Evolutionary conservation across 306 rosid genomes (phyloP), one percentile per base, ranked within the genome.

Genomic region (peach (Prunus persica)): DNA sequence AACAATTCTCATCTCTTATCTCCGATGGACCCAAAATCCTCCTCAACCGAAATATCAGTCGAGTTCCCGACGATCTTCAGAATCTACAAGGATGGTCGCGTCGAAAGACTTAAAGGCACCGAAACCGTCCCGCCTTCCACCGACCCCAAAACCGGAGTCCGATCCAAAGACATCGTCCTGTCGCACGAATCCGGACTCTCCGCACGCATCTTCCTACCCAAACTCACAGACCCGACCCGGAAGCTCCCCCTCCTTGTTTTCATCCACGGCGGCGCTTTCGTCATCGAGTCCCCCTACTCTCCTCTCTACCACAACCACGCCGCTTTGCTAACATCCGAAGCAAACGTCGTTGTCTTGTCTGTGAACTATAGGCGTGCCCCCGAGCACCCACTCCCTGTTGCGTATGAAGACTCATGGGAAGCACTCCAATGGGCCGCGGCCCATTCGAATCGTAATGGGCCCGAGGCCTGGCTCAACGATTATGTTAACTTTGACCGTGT

Each of bases 241-340:
- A 74, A 82, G 4, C 86, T 86, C 34, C 83, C 85, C 4, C 52
- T 82, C 30, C 75, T 82, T 11, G 38, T 82, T 24, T 82, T 77
- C 79, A 25, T 82, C 45, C 87, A 86, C 79, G 89, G 87, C 66
- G 87, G 89, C 19, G 83, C 81, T 1, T 86, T 86, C 69, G 52
- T 81, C 50, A 11, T 78, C 66, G 85, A 65, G 16, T 65, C 87
- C 15, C 76, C 83, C 5, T 76, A 30, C 51, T 51, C 76, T 6
- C 75, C 49, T 5, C 0, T 41, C 50, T 78, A 86, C 81, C 83
- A 71, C 79, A 10, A 8, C 67, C 65, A 83, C 45, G 45, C 56
- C 8, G 5, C 14, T 43, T 11, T 73, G 14, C 28, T 86, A 16
- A 65, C 79, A 18, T 75, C 77, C 19, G 43, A 69, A 10, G 80